phyloP scores from a whole-genome alignment of 352 stramenopile genomes.

The Phytophthora litchii region DNA sequence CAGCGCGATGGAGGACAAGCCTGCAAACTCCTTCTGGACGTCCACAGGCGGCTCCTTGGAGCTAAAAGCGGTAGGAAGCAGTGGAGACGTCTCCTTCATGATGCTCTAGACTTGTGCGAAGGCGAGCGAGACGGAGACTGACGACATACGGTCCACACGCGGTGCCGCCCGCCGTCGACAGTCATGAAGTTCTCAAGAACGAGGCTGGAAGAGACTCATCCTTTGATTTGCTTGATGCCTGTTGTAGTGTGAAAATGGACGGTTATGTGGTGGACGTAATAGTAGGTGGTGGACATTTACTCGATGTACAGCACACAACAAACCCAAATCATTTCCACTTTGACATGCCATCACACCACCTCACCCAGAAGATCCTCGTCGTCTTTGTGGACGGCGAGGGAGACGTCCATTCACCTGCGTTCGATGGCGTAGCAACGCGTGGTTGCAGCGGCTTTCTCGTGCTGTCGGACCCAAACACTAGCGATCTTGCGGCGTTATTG shows the following conservation, averaged over 20 bases:
- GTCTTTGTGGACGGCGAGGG: conserved; percentile 49
- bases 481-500: conserved; percentile 40
- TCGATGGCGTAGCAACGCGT: conserved; percentile 52
- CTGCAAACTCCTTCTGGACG: conserved; percentile 47
- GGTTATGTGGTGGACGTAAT: conserved; percentile 3
- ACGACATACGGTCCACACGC: not conserved
- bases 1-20: conserved; percentile 67
- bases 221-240: conserved; percentile 19
- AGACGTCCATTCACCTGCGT: conserved; percentile 7
- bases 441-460: conserved; percentile 66
- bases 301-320: no score
- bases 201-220: conserved; percentile 6
- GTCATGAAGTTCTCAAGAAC: conserved; percentile 1
- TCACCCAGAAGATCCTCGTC: conserved; percentile 60
- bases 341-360: conserved; percentile 38
- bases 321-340: conserved; percentile 11
- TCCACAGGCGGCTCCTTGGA: conserved; percentile 44
- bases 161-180: conserved; percentile 11
- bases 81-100: conserved; percentile 27
- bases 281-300: no score
- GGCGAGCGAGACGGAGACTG: conserved; percentile 13
- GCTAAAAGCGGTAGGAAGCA: conserved; percentile 19
- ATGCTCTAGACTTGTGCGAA: conserved; percentile 8
- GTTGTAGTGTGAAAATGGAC: conserved; percentile 10
- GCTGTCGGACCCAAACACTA: conserved; percentile 34